Evolutionary conservation across 257 asterid genomes (phyloP).

Genomic region (Gynochthodes officinalis): DNA sequence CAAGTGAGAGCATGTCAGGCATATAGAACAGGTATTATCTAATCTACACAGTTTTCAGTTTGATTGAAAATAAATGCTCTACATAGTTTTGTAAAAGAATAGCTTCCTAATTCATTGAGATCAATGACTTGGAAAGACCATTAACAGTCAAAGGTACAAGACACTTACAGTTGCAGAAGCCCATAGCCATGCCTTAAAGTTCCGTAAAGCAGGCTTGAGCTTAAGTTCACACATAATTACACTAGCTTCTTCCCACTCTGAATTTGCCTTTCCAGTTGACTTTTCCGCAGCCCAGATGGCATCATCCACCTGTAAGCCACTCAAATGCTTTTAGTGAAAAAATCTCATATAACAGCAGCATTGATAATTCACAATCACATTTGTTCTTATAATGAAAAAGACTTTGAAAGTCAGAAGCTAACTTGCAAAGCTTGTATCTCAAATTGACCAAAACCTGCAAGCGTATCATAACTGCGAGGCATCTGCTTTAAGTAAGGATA

Average conservation of each 20-base stretch:
- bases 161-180: slow-evolving; percentile 77
- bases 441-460: slow-evolving; percentile 53
- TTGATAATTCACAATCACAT: neutral
- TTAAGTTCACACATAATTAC: slow-evolving; percentile 48
- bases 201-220: slow-evolving; percentile 54
- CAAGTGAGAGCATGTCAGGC: neutral
- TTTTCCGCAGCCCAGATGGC: slow-evolving; percentile 85
- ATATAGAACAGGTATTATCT: neutral
- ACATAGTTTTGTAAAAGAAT: neutral
- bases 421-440: slow-evolving; percentile 89
- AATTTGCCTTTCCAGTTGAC: slow-evolving; percentile 48
- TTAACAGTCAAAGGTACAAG: neutral
- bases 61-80: neutral
- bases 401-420: slow-evolving; percentile 22
- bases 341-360: slow-evolving; percentile 6
- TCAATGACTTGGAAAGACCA: neutral
- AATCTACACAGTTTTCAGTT: neutral
- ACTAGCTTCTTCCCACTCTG: slow-evolving; percentile 68
- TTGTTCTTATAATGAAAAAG: slow-evolving; percentile 4
- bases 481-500: slow-evolving; percentile 75
- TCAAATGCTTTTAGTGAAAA: slow-evolving; percentile 25
- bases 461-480: slow-evolving; percentile 71
- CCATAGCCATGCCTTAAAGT: slow-evolving; percentile 87
- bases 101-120: too few species aligned
- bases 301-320: slow-evolving; percentile 70